These are phyloP conservation scores for Coleophoma crateriformis DNA, from an alignment of 2,329 filamentous ascomycete genomes.

Conservation along the genomic window DNA sequence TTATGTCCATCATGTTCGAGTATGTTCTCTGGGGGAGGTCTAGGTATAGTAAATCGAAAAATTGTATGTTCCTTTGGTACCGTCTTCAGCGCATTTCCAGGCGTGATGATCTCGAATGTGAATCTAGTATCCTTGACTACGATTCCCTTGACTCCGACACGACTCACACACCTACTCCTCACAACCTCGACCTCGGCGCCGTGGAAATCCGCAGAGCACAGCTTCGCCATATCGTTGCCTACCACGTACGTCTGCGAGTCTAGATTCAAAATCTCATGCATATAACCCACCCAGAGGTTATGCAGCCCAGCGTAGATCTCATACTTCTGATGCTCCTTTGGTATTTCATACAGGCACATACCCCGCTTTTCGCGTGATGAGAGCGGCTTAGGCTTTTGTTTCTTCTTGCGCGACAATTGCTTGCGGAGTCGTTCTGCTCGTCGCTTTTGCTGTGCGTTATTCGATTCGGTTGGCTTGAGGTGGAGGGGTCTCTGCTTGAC, in stretches of 20 bases:
- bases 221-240: constrained; percentile 57
- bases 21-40: constrained; percentile 9
- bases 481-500: constrained; percentile 77
- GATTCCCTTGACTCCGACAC: constrained; percentile 81
- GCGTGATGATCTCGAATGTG: constrained; percentile 79
- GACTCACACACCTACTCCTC: constrained; percentile 70
- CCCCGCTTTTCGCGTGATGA: constrained; percentile 73
- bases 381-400: constrained; percentile 58
- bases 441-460: constrained; percentile 49
- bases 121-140: constrained; percentile 85
- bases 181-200: constrained; percentile 81
- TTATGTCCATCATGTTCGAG: constrained; percentile 4
- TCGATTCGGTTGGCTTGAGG: constrained; percentile 71
- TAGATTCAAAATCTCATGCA: constrained; percentile 70
- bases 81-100: constrained; percentile 63
- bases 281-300: constrained; percentile 77
- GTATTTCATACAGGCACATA: constrained; percentile 69
- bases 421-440: constrained; percentile 23
- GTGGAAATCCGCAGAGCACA: constrained; percentile 85
- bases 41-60: constrained; percentile 70
- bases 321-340: constrained; percentile 64
- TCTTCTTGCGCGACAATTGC: constrained; percentile 34
- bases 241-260: constrained; percentile 19
- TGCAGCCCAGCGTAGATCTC: constrained; percentile 73
- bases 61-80: constrained; percentile 88